Conservation (phyloP, 1,139 yeast genomes). For the Meyerozyma athensensis region DNA sequence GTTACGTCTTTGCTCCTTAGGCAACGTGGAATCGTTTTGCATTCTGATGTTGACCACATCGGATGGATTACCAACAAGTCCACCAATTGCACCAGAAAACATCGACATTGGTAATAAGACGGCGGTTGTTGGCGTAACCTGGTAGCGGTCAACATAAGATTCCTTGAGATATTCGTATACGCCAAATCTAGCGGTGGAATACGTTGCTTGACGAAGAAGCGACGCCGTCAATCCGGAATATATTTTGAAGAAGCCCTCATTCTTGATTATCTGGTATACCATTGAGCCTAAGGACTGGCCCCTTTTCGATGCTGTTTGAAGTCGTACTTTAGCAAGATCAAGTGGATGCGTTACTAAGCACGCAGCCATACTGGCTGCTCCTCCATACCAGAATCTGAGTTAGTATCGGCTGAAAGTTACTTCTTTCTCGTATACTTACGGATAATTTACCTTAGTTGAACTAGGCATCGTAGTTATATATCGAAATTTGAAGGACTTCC, state of each 20-base stretch:
- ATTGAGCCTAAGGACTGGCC: constrained; percentile 59
- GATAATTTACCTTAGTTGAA: constrained; percentile 1
- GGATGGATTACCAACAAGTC: constrained; percentile 81
- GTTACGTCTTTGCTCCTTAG: constrained; percentile 61
- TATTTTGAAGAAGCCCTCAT: constrained; percentile 65
- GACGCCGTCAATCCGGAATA: constrained; percentile 84
- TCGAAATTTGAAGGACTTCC: background rate
- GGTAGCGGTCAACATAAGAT: constrained; percentile 27
- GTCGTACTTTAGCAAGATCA: constrained; percentile 79
- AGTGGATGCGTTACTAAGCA: constrained; percentile 66
- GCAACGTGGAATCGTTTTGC: constrained; percentile 82
- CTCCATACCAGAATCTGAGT: constrained; percentile 46
- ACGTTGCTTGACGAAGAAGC: constrained; percentile 79
- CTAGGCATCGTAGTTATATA: background rate
- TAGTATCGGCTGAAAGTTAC: constrained; percentile 8
- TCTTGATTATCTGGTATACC: constrained; percentile 52
- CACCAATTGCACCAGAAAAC: constrained; percentile 81
- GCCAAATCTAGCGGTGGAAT: constrained; percentile 83
- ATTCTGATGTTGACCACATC: constrained; percentile 85
- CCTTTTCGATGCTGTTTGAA: constrained; percentile 67
- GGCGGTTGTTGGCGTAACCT: constrained; percentile 30
- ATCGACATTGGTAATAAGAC: constrained; percentile 70
- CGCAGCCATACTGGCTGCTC: constrained; percentile 65
- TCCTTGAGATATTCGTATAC: constrained; percentile 75
- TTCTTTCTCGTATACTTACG: background rate